These are phyloP conservation scores for Tinospora cordifolia DNA, from an alignment of 164 flowering plant species.

Conservation along the genomic window DNA sequence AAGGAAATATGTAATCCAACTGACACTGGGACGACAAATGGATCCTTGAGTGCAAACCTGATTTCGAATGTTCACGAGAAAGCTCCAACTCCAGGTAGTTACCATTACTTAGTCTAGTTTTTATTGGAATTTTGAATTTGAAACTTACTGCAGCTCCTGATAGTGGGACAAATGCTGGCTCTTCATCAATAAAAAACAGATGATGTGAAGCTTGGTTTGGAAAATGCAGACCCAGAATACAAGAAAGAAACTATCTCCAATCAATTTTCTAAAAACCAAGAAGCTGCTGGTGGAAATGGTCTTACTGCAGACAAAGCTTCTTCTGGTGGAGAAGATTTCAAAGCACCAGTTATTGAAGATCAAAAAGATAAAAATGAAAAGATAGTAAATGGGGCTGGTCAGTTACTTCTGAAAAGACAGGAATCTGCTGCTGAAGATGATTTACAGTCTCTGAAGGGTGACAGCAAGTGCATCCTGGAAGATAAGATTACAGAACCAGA, in stretches of 20 bases:
- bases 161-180: slow-evolving; percentile 6
- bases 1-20: slow-evolving; percentile 5
- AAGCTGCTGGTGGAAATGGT: slow-evolving; percentile 13
- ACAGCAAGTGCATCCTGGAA: slow-evolving; percentile 16
- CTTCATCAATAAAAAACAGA: slow-evolving; percentile 12
- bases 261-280: slow-evolving; percentile 16
- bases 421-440: slow-evolving; percentile 54
- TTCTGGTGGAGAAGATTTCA: slow-evolving; percentile 7
- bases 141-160: slow-evolving; percentile 21
- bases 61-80: slow-evolving; percentile 4
- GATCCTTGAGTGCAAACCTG: slow-evolving; percentile 5
- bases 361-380: slow-evolving; percentile 13
- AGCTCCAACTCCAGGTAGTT: slow-evolving; percentile 21
- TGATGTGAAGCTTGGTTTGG: slow-evolving; percentile 13
- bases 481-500: slow-evolving; percentile 14
- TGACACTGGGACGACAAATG: slow-evolving; percentile 5
- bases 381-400: slow-evolving; percentile 7
- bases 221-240: slow-evolving; percentile 11
- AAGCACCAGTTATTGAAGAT: slow-evolving; percentile 18
- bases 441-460: slow-evolving; percentile 19
- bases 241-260: slow-evolving; percentile 13
- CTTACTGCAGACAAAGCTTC: slow-evolving; percentile 18
- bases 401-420: slow-evolving; percentile 17
- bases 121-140: slow-evolving; percentile 6
- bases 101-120: background rate